Conservation (phyloP, 2,329 filamentous ascomycete species). For the Drechslerella coelobrocha region DNA sequence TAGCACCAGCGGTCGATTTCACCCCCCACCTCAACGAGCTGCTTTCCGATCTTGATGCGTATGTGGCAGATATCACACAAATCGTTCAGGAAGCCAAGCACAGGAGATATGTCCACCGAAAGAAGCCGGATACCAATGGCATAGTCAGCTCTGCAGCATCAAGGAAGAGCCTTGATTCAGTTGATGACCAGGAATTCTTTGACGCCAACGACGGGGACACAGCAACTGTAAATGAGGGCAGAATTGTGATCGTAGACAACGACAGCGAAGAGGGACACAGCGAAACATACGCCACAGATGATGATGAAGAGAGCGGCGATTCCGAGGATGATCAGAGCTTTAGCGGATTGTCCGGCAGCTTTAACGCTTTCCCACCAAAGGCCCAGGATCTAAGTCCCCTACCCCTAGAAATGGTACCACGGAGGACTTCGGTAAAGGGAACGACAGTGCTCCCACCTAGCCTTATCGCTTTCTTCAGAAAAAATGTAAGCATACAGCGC, state of each 20-base stretch:
- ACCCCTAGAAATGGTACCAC: constrained; percentile 71
- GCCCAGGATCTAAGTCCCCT: constrained; percentile 69
- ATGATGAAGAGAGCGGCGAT: constrained; percentile 66
- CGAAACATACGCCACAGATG: constrained; percentile 73
- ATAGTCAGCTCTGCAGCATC: constrained; percentile 56
- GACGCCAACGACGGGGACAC: constrained; percentile 74
- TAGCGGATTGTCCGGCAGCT: constrained; percentile 62
- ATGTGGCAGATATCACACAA: constrained; percentile 79
- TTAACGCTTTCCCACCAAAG: constrained; percentile 62
- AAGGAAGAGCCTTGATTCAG: constrained; percentile 78
- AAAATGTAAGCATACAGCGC: constrained; percentile 74
- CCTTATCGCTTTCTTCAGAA: constrained; percentile 89
- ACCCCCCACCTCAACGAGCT: constrained; percentile 82
- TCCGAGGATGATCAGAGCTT: constrained; percentile 67
- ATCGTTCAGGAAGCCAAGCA: constrained; percentile 81
- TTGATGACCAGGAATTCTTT: constrained; percentile 88
- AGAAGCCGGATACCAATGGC: constrained; percentile 53
- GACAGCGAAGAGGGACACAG: constrained; percentile 49
- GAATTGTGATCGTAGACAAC: constrained; percentile 54
- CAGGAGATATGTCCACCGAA: constrained; percentile 68
- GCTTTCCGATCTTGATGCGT: constrained; percentile 81
- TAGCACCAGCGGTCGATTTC: constrained; percentile 66
- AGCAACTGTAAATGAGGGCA: constrained; percentile 51
- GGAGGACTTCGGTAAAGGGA: constrained; percentile 74
- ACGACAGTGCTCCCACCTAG: constrained; percentile 83